Percentiles rank a stretch among this genome's conserved stretches.
These are phyloP conservation scores for Talaromyces wortmannii DNA, from an alignment of 495 filamentous ascomycete species.

Conservation along the genomic window DNA sequence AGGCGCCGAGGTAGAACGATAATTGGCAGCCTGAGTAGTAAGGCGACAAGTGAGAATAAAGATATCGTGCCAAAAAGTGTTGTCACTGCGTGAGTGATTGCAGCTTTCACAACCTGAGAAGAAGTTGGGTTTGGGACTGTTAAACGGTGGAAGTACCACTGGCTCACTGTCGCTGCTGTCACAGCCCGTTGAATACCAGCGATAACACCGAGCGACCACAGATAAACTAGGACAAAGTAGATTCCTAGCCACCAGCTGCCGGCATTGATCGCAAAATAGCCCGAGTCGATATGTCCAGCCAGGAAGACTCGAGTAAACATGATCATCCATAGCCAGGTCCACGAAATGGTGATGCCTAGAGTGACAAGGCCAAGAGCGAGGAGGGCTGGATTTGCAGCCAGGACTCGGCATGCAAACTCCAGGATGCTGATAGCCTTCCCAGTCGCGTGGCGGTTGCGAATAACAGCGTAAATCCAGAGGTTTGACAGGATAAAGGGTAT, in stretches of 20 bases:
- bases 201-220: slow-evolving; percentile 87
- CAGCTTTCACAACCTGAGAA: slow-evolving; percentile 72
- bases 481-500: slow-evolving; percentile 67
- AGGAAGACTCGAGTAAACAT: slow-evolving; percentile 97
- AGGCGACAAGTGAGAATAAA: slow-evolving; percentile 69
- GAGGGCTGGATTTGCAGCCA: slow-evolving; percentile 76
- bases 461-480: slow-evolving; percentile 76
- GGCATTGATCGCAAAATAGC: slow-evolving; percentile 69
- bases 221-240: slow-evolving; percentile 87
- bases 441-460: slow-evolving; percentile 70
- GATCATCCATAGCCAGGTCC: slow-evolving; percentile 93
- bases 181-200: slow-evolving; percentile 83
- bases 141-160: slow-evolving; percentile 98
- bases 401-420: slow-evolving; percentile 83
- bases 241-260: slow-evolving; percentile 87
- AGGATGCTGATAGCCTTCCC: slow-evolving; percentile 76
- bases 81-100: slow-evolving; percentile 67
- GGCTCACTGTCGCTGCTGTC: slow-evolving; percentile 89
- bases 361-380: slow-evolving; percentile 75
- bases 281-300: slow-evolving; percentile 64
- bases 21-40: slow-evolving; percentile 80
- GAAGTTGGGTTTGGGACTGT: slow-evolving; percentile 68
- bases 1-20: slow-evolving; percentile 73
- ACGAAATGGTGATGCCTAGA: slow-evolving; percentile 67
- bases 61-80: slow-evolving; percentile 93